A percentile compares a stretch with the other conserved stretches of the same genome.
These are phyloP conservation scores for Nothophoma quercina DNA, from an alignment of 2,329 filamentous ascomycete genomes.

Conservation along the genomic window DNA sequence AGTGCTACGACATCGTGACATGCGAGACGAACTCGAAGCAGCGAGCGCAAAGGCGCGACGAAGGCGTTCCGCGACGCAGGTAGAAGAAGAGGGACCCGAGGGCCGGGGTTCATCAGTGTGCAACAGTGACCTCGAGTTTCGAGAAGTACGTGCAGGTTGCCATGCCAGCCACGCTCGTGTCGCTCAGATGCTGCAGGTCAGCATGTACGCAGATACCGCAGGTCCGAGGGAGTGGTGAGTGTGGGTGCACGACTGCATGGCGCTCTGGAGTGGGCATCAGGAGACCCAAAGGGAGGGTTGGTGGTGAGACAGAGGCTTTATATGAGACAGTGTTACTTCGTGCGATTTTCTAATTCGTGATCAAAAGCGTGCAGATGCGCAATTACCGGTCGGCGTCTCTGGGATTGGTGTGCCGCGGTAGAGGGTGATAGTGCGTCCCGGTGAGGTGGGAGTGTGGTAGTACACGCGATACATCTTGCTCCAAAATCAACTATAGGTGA, in stretches of 20 bases:
- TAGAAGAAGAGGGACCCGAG: background rate
- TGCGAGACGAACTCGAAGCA: constrained; percentile 8
- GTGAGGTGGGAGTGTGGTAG: constrained; percentile 4
- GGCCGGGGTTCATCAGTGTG: constrained; percentile 9
- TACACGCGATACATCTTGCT: constrained; percentile 9
- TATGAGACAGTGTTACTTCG: constrained; percentile 13
- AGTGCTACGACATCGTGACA: constrained; percentile 3
- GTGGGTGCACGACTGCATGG: constrained; percentile 22
- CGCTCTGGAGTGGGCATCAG: constrained; percentile 14
- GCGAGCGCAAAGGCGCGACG: background rate
- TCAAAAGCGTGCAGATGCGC: background rate
- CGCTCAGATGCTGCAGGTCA: constrained; percentile 21
- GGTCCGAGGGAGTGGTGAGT: constrained; percentile 6
- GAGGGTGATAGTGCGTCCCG: background rate
- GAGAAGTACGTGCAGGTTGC: constrained; percentile 12
- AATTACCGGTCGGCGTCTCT: background rate
- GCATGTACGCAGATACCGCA: constrained; percentile 14
- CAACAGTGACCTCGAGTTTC: constrained; percentile 9
- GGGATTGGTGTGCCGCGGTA: background rate
- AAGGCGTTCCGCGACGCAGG: background rate
- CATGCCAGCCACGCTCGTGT: constrained; percentile 5
- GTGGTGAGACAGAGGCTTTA: constrained; percentile 16
- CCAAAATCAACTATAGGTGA: constrained; percentile 2
- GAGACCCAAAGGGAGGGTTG: constrained; percentile 5
- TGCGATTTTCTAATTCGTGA: constrained; percentile 13